Conservation (phyloP, 768 basidiomycete genomes). For the Crassisporium funariophilum region DNA sequence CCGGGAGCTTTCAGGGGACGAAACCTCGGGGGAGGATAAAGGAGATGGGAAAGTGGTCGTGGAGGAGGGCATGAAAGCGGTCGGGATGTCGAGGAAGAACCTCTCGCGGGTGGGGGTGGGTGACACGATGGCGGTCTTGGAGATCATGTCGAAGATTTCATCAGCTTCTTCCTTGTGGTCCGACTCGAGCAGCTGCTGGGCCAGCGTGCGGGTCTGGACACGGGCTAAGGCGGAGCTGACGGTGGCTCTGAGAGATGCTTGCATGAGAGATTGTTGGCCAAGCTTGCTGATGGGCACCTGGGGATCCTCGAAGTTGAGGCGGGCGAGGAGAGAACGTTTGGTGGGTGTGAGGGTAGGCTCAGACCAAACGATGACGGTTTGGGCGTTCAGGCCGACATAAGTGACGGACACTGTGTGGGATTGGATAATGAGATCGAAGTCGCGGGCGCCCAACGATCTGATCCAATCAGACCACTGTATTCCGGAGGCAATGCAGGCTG, state of each 20-base stretch:
- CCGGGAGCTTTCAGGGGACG: slow-evolving; percentile 32
- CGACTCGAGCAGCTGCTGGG: slow-evolving; percentile 36
- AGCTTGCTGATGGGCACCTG: slow-evolving; percentile 33
- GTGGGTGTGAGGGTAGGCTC: slow-evolving; percentile 20
- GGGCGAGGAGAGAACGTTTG: slow-evolving; percentile 17
- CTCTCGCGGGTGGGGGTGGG: slow-evolving; percentile 36
- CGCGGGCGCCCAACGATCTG: slow-evolving; percentile 31
- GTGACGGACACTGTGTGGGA: slow-evolving; percentile 28
- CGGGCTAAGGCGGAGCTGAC: slow-evolving; percentile 23
- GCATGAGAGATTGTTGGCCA: slow-evolving; percentile 19
- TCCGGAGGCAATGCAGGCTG: slow-evolving; percentile 34
- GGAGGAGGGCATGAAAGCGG: slow-evolving; percentile 12
- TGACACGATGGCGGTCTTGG: slow-evolving; percentile 31
- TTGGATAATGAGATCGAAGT: slow-evolving; percentile 38
- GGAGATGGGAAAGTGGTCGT: slow-evolving; percentile 19
- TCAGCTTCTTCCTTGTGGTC: slow-evolving; percentile 34
- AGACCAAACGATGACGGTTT: slow-evolving; percentile 31
- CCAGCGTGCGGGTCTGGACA: slow-evolving; percentile 29
- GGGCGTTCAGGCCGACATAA: slow-evolving; percentile 26
- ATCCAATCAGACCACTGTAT: slow-evolving; percentile 42
- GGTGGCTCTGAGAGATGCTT: slow-evolving; percentile 19
- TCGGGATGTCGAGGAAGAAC: slow-evolving; percentile 21
- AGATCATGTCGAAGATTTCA: slow-evolving; percentile 39
- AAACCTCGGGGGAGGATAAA: slow-evolving; percentile 23
- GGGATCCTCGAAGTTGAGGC: slow-evolving; percentile 15